These are phyloP conservation scores for Macrolepiota fuliginosa DNA, from an alignment of 768 basidiomycete genomes.

Conservation along the genomic window DNA sequence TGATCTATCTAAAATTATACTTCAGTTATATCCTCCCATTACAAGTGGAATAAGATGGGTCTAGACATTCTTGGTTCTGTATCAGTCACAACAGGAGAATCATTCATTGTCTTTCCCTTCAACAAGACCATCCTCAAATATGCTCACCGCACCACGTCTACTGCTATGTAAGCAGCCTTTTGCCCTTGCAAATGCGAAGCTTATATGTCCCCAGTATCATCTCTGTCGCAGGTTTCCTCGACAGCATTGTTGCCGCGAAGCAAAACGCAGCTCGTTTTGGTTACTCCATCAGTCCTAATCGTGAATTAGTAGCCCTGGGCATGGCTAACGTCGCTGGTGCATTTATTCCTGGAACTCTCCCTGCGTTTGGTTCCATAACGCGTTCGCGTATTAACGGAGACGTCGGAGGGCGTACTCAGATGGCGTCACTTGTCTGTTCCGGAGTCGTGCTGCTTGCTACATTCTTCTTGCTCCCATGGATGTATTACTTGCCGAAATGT, in stretches of 20 bases:
- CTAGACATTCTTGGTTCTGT: slow-evolving; percentile 85
- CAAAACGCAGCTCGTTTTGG: slow-evolving; percentile 85
- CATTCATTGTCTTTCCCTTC: slow-evolving; percentile 76
- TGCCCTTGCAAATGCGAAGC: background rate
- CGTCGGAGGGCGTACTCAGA: slow-evolving; percentile 85
- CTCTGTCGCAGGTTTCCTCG: slow-evolving; percentile 86
- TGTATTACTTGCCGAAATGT: slow-evolving; percentile 87
- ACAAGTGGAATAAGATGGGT: slow-evolving; percentile 75
- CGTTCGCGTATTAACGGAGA: slow-evolving; percentile 89
- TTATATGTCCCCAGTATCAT: slow-evolving; percentile 49
- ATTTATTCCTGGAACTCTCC: slow-evolving; percentile 85
- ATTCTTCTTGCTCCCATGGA: slow-evolving; percentile 84
- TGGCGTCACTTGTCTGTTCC: slow-evolving; percentile 81
- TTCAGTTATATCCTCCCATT: slow-evolving; percentile 66
- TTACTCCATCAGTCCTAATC: slow-evolving; percentile 88
- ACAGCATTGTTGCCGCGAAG: slow-evolving; percentile 94
- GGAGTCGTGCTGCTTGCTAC: slow-evolving; percentile 75
- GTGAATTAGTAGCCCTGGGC: slow-evolving; percentile 92
- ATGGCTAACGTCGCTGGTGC: slow-evolving; percentile 77
- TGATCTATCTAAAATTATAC: background rate
- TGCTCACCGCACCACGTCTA: slow-evolving; percentile 78
- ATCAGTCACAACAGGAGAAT: slow-evolving; percentile 53
- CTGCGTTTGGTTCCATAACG: slow-evolving; percentile 92
- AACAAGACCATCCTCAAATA: slow-evolving; percentile 55
- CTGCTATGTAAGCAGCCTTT: slow-evolving; percentile 56